Evolutionary conservation across 768 basidiomycete species (phyloP).

Genomic region (Glaciozyma antarctica): DNA sequence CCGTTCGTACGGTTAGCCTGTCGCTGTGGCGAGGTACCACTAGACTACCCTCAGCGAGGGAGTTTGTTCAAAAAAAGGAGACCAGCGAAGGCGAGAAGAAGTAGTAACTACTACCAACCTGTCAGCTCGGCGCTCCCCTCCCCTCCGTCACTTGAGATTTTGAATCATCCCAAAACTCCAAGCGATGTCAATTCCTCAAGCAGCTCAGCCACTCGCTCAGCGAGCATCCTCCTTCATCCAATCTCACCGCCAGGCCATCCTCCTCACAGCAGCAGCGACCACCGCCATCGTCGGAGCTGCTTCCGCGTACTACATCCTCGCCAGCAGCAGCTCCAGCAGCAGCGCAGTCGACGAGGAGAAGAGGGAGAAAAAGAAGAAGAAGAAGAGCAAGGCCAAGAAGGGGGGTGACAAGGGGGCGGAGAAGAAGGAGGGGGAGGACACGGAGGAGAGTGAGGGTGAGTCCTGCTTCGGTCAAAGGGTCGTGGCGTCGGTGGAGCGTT

Average conservation of each 20-base stretch:
- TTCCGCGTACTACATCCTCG: constrained; percentile 49
- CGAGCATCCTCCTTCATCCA: constrained; percentile 4
- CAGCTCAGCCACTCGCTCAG: no score
- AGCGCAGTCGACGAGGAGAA: constrained; percentile 41
- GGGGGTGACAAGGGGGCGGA: constrained; percentile 1
- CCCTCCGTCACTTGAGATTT: no score
- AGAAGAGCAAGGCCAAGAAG: constrained; percentile 42
- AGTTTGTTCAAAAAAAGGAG: no score
- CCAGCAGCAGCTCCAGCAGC: constrained; percentile 31
- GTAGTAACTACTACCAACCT: no score
- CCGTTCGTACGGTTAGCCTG: no score
- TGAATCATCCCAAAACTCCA: no score
- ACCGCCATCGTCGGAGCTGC: constrained; percentile 55
- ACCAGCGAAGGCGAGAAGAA: no score
- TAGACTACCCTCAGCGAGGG: no score
- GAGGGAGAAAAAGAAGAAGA: constrained; percentile 44
- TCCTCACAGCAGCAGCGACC: constrained; percentile 62
- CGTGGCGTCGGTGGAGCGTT: no score
- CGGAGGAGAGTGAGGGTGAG: constrained; percentile 47
- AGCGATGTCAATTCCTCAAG: no score
- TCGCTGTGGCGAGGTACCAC: no score
- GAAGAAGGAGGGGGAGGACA: constrained; percentile 35
- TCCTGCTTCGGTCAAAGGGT: not conserved
- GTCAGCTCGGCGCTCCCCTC: no score
- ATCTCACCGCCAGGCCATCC: constrained; percentile 33